Conservation (phyloP, 2,329 filamentous ascomycete species). For the Fusarium scirpi region DNA sequence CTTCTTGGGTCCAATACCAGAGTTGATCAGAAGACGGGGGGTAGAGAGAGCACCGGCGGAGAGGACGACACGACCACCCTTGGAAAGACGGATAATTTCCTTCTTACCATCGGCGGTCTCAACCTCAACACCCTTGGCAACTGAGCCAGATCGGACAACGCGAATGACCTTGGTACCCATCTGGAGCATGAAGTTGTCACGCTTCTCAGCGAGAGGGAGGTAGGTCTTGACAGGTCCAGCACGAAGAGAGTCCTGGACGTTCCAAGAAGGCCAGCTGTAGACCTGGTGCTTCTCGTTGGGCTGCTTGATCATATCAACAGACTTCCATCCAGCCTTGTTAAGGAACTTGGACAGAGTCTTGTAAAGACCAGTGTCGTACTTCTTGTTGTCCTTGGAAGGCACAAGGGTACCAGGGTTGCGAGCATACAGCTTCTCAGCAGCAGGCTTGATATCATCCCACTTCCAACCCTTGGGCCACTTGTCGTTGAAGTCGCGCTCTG, state of each 20-base stretch:
- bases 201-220: slow-evolving; percentile 68
- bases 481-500: slow-evolving; percentile 70
- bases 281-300: slow-evolving; percentile 74
- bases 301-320: slow-evolving; percentile 69
- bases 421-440: slow-evolving; percentile 73
- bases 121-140: slow-evolving; percentile 73
- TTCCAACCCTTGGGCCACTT: slow-evolving; percentile 79
- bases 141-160: slow-evolving; percentile 70
- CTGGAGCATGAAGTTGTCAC: slow-evolving; percentile 74
- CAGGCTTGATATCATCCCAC: slow-evolving; percentile 65
- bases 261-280: slow-evolving; percentile 74
- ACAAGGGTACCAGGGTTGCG: slow-evolving; percentile 60
- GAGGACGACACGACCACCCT: slow-evolving; percentile 72
- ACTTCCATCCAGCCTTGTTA: slow-evolving; percentile 70
- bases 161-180: slow-evolving; percentile 73
- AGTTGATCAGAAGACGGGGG: slow-evolving; percentile 70
- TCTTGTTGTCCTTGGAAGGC: slow-evolving; percentile 73
- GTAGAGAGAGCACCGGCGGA: slow-evolving; percentile 76
- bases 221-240: slow-evolving; percentile 79
- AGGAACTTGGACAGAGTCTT: slow-evolving; percentile 70
- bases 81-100: slow-evolving; percentile 69
- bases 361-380: slow-evolving; percentile 76
- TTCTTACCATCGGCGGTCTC: slow-evolving; percentile 62
- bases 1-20: slow-evolving; percentile 72
- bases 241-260: slow-evolving; percentile 73